Evolutionary conservation across 139 green algal genomes (phyloP).

Genomic region (Tetradesmus lagerheimii): DNA sequence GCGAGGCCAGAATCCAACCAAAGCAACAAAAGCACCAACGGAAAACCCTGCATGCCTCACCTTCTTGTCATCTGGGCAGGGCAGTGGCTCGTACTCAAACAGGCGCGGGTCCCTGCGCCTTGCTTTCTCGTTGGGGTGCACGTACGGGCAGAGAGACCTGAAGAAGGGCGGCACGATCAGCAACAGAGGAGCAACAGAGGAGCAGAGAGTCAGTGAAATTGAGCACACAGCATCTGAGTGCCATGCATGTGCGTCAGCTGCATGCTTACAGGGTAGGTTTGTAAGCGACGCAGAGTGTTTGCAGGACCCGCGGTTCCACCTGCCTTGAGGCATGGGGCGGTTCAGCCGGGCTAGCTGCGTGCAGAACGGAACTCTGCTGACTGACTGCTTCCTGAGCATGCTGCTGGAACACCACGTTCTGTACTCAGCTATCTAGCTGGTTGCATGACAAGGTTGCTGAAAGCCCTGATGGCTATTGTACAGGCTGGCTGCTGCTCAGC

Average conservation of each 20-base stretch:
- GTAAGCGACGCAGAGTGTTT: too few species aligned
- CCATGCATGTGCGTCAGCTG: neutral
- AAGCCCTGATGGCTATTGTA: too few species aligned
- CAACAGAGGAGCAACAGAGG: neutral
- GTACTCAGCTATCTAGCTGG: neutral
- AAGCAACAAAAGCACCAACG: too few species aligned
- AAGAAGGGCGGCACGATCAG: neutral
- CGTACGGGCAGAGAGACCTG: conserved; percentile 47
- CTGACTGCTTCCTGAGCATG: neutral
- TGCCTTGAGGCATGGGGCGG: too few species aligned
- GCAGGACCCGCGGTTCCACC: too few species aligned
- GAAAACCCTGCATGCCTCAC: too few species aligned
- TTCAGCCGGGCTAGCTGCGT: neutral
- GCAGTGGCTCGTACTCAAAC: conserved; percentile 33
- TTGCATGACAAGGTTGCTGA: neutral
- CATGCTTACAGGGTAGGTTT: neutral
- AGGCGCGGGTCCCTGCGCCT: conserved; percentile 35
- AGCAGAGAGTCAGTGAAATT: neutral
- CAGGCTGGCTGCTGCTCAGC: neutral
- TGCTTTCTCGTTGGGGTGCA: conserved; percentile 47
- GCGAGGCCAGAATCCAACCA: too few species aligned
- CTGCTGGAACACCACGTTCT: neutral
- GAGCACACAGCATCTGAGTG: neutral
- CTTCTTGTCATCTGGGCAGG: conserved; percentile 46
- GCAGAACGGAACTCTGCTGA: neutral